Evolutionary conservation across 345 rosid species (phyloP), one percentile per base, ranked within the genome.

Genomic region (Gossypioides kirkii): DNA sequence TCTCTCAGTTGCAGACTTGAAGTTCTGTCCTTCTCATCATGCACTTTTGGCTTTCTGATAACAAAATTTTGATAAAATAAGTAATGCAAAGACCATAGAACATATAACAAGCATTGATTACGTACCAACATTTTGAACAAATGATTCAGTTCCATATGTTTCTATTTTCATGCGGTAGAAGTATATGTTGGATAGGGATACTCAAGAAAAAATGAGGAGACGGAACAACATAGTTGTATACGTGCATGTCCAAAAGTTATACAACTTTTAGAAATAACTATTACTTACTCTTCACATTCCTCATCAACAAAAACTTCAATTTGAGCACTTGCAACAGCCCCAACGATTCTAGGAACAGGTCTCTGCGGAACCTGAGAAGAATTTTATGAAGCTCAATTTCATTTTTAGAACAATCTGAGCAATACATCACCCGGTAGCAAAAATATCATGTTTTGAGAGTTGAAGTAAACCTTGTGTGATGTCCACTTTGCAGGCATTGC

Each of bases 241-340:
- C 38, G 52, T 42, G 42, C 50, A 69, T 2, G 56, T n/a, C 10
- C 20, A 20, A 14, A 74, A 36, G 53, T 49, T 47, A 14, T 60
- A 53, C 6, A 32, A 49, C 2, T 14, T n/a, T 32, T 14, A 0
- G 9, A 32, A 60, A 32, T 41, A 5, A 4, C 10, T n/a, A 14
- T 22, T 59, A 84, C 97, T 89, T 73, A 92, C 98, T 78, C 83
- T 45, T 76, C 61, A 60, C 84, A 85, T 66, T 89, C 97, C 77
- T 90, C 97, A 23, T 94, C 97, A 1, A 92, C 86, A 71, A 88
- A 92, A 71, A 90, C 98, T 79, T 92, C 90, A 76, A 92, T 90
- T 67, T 74, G 63, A 59, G 91, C 71, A 76, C 84, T 78, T 60
- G 86, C 18, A 55, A 82, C 63, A 17, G 84, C 65, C 60, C 84